Evolutionary conservation across 306 rosid species (phyloP), one percentile per base, ranked within the genome.

Genomic region (Datisca glomerata): DNA sequence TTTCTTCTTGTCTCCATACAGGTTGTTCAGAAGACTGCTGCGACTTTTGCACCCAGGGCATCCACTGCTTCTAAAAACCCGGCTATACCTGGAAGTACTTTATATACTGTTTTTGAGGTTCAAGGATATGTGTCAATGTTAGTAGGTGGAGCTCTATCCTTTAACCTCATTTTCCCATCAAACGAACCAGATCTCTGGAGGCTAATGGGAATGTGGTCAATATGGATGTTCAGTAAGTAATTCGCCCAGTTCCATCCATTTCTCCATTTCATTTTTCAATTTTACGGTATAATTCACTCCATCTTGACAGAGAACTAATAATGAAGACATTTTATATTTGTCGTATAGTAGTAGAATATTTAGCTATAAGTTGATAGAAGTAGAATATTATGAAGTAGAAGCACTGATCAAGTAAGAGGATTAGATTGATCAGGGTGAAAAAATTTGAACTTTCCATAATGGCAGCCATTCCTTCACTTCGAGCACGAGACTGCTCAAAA

Each of bases 131-230:
- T 35, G 38, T 84, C 86, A 27, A 77, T 89, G 93, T 41, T 84
- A 62, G 33, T 89, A 21, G 98, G 95, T 47, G 98, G 98, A 49
- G 79, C 74, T 60, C 55, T 84, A 62, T 89, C 98, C 27, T 84
- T 77, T 48, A 89, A 89, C 71, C 91, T 89, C 53, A 23, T 89
- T 10, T 84, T 89, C 72, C 95, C 98, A 2, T 89, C 95, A 32
- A 67, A 80, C 19, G 81, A 89, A 66, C 98, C 98, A 23, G 95
- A 89, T 51, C 43, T 89, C 37, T 89, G 98, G 98, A 80, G 98
- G 54, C 63, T 89, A 47, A 89, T 80, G 93, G 98, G 98, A 64
- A 89, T 89, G 97, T 89, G 97, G 94, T 89, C 97, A 51, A 75
- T 89, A 56, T 89, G 97, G 97, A 89, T 89, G 95, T 83, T 89